These are phyloP conservation scores for Pelargonium citronellum DNA, from an alignment of 441 rosid species.

Conservation along the genomic window DNA sequence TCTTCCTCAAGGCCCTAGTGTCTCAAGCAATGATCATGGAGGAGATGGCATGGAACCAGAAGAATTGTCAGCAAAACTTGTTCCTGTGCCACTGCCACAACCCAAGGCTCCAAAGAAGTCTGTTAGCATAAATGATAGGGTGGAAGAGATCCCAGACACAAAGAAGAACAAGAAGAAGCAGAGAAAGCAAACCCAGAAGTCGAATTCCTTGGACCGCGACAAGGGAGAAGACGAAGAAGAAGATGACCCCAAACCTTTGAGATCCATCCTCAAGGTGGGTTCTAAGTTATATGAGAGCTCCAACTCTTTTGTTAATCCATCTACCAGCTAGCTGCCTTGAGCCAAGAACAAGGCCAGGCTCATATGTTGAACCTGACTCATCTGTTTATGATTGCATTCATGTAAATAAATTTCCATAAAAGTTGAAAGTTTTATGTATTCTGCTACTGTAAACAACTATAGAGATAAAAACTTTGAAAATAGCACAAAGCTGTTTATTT, in stretches of 20 bases:
- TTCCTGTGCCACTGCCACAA: neutral
- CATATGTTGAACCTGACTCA: too few relatives aligned
- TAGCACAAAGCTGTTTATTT: neutral
- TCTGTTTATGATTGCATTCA: too few relatives aligned
- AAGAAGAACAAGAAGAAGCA: neutral
- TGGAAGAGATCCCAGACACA: slow-evolving; percentile 7
- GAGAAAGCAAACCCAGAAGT: slow-evolving; percentile 7
- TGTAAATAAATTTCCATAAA: too few relatives aligned
- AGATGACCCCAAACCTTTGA: neutral
- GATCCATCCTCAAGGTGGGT: neutral
- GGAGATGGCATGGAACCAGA: neutral
- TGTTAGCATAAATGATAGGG: slow-evolving; percentile 5
- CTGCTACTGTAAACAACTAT: too few relatives aligned
- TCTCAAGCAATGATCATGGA: neutral
- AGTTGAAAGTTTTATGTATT: too few relatives aligned
- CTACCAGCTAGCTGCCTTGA: neutral
- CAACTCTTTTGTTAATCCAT: neutral
- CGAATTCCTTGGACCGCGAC: neutral
- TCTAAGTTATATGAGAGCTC: neutral
- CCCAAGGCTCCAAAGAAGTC: neutral
- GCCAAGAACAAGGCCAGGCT: neutral
- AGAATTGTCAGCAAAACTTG: neutral
- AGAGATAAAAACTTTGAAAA: too few relatives aligned
- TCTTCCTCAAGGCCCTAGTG: neutral
- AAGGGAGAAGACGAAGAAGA: neutral